Percentiles rank a stretch among this genome's conserved stretches.
Evolutionary conservation across 2,329 filamentous ascomycete species (phyloP).

Genomic region (Claviceps maximensis): DNA sequence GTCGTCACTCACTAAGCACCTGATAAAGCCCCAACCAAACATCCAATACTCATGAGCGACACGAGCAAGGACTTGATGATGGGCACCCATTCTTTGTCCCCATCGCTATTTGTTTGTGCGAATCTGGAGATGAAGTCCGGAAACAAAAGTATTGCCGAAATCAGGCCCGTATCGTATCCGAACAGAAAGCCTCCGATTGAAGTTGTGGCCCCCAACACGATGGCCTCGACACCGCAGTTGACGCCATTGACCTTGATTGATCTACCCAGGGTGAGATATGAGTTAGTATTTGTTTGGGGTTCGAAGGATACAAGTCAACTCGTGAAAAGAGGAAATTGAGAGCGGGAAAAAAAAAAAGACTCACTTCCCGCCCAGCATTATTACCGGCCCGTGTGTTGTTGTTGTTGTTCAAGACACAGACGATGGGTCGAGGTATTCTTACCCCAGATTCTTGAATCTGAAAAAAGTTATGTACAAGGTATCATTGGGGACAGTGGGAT

Average conservation of each 20-base stretch:
- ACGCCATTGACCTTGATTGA: constrained; percentile 29
- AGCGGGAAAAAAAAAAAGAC: background rate
- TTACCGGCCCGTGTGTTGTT: background rate
- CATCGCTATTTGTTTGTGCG: constrained; percentile 28
- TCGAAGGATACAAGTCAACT: background rate
- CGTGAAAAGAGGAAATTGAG: background rate
- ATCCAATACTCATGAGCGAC: constrained; percentile 42
- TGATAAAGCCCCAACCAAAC: constrained; percentile 38
- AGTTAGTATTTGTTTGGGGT: background rate
- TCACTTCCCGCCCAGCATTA: constrained; percentile 4
- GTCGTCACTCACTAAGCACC: constrained; percentile 29
- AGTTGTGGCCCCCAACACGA: constrained; percentile 36
- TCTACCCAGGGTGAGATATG: constrained; percentile 10
- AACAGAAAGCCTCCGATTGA: constrained; percentile 50
- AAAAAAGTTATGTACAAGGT: background rate
- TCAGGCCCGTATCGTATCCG: constrained; percentile 50
- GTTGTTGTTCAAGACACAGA: background rate
- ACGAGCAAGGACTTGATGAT: constrained; percentile 39
- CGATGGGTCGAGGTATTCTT: background rate
- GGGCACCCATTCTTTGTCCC: constrained; percentile 24
- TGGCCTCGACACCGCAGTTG: constrained; percentile 26
- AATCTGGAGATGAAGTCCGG: constrained; percentile 44
- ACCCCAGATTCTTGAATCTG: background rate
- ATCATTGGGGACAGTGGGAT: background rate
- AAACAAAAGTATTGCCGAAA: constrained; percentile 37